Evolutionary conservation across 2,329 filamentous ascomycete genomes (phyloP), one percentile per base, ranked within the genome.

Genomic region (Dactylonectria estremocensis): DNA sequence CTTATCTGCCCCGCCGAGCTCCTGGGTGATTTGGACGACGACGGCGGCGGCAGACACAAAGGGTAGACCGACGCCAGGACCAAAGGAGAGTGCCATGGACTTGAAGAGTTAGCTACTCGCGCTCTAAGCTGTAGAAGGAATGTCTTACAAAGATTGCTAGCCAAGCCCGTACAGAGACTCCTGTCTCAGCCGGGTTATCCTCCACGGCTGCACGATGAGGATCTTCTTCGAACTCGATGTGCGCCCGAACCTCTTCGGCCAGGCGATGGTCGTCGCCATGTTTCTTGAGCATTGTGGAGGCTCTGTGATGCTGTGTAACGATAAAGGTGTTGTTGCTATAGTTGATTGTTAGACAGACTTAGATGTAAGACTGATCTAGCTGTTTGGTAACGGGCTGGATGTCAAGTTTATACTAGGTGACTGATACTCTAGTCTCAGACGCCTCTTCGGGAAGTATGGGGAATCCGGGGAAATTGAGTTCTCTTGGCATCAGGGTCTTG

Each of bases 51-150:
- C 31, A 9, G 20, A 55, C 3, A 58, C 49, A 0, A 68, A 68
- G 1, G 64, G 28, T 7, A 68, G 53, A 2, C 53, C 64, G 16
- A 68, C 64, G 0, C 58, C 64, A 0, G 66, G 58, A 13, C 66
- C 64, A 1, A 68, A 68, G 9, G 66, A 64, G 2, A 65, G n/a
- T 16, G 66, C 31, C 66, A 68, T 68, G 3, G 64, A 68, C 66
- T 68, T 24, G 3, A 4, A 3, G 1, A 43, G 3, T 3, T 18
- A 5, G 16, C 49, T 3, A 43, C 14, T 8, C n/a, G 16, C 16
- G 43, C 31, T 45, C 5, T 16, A 48, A 20, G 18, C 11, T 16
- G 10, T 9, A 6, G n/a, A 24, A 20, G 35, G 16, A 5, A 1
- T 2, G 1, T 24, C 58, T 58, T 49, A 68, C 66, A 49, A 68